These are phyloP conservation scores for Lathyrus oleraceus DNA, from an alignment of 306 rosid genomes.

Conservation along the genomic window DNA sequence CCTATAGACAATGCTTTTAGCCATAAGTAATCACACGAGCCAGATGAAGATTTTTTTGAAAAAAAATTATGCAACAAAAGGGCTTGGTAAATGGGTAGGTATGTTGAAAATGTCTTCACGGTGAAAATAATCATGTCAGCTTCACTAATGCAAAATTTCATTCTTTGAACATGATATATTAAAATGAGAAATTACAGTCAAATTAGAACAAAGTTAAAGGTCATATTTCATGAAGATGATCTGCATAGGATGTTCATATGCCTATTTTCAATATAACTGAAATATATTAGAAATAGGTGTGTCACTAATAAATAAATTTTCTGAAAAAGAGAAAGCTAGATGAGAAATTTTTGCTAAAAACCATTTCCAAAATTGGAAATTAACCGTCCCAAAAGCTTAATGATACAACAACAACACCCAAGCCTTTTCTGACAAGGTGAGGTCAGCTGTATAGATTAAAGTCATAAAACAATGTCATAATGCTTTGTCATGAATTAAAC, in stretches of 20 bases:
- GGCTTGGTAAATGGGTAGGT: neutral
- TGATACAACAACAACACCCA: neutral
- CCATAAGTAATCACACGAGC: neutral
- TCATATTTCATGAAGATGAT: neutral
- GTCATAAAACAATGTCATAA: neutral
- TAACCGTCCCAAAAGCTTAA: neutral
- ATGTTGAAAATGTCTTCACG: neutral
- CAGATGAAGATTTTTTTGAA: neutral
- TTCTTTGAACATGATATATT: slow-evolving; percentile 19
- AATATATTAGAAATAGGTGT: too few relatives aligned
- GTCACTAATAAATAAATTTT: too few relatives aligned
- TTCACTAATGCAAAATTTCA: slow-evolving; percentile 15
- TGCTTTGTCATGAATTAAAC: neutral
- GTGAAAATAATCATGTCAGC: slow-evolving; percentile 15
- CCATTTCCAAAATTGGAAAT: neutral
- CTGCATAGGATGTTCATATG: too few relatives aligned
- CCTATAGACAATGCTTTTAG: slow-evolving; percentile 10
- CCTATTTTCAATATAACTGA: too few relatives aligned
- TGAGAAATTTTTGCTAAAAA: neutral
- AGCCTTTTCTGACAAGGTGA: neutral
- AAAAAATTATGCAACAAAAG: neutral
- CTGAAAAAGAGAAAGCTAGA: neutral
- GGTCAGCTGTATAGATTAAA: neutral
- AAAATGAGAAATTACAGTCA: neutral
- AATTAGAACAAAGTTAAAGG: neutral